phyloP scores from a whole-genome alignment of 1,139 yeast genomes.

The Lodderomyces jiufengensis region DNA sequence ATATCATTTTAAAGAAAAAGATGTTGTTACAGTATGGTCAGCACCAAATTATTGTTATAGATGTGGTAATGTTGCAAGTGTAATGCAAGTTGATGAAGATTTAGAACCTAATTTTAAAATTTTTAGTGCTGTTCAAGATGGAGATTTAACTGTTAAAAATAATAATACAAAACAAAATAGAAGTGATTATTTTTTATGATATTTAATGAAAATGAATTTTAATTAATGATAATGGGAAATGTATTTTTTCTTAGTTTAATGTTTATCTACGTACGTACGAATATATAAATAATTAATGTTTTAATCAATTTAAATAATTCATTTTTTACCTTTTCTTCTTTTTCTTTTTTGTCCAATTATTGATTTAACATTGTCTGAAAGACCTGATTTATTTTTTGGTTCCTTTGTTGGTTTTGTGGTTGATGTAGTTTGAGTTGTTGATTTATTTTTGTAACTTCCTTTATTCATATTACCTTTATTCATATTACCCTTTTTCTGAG shows the following conservation, averaged over 20 bases:
- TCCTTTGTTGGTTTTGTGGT: slow-evolving; percentile 6
- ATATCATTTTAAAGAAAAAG: slow-evolving; percentile 91
- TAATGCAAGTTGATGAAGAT: slow-evolving; percentile 90
- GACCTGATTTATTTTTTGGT: slow-evolving; percentile 33
- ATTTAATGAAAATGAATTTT: no score
- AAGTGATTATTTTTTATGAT: slow-evolving; percentile 80
- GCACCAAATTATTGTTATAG: slow-evolving; percentile 98
- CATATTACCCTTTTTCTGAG: slow-evolving; percentile 43
- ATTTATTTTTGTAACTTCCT: no score
- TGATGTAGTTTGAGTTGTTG: slow-evolving; percentile 10
- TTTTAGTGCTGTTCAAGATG: slow-evolving; percentile 95
- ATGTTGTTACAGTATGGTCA: slow-evolving; percentile 96
- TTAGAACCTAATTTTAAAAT: slow-evolving; percentile 87
- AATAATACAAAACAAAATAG: slow-evolving; percentile 71
- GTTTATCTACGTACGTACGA: no score
- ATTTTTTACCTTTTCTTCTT: slow-evolving; percentile 51
- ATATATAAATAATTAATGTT: no score
- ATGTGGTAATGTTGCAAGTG: slow-evolving; percentile 98
- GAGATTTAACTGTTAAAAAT: slow-evolving; percentile 62
- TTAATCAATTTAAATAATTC: slow-evolving; percentile 3
- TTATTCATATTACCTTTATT: slow-evolving; percentile 32
- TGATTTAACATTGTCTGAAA: slow-evolving; percentile 55
- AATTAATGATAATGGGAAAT: slow-evolving; percentile 32
- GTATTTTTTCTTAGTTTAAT: no score
- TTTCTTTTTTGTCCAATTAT: slow-evolving; percentile 68